A percentile compares a stretch with the other conserved stretches of the same genome.
Conservation (phyloP, 345 rosid genomes). For the Brassica incana region DNA sequence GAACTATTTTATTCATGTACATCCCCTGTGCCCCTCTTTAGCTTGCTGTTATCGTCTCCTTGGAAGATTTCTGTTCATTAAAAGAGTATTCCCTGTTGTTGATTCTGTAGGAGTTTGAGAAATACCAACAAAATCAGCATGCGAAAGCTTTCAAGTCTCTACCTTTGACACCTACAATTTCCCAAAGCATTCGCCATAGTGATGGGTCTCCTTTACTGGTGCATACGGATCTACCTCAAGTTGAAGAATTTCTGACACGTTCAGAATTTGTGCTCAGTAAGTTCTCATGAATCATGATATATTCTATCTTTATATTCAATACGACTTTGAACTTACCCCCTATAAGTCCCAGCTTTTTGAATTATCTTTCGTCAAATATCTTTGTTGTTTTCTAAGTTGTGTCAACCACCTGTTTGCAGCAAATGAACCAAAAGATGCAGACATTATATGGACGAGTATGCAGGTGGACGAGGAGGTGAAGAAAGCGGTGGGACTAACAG, state of each 20-base stretch:
- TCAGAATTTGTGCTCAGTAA: conserved; percentile 82
- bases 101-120: conserved; percentile 65
- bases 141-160: conserved; percentile 40
- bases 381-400: conserved; percentile 19
- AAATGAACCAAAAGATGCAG: conserved; percentile 73
- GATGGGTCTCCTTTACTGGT: conserved; percentile 61
- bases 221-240: conserved; percentile 88
- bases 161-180: conserved; percentile 40
- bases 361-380: background rate
- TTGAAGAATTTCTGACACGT: conserved; percentile 77
- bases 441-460: conserved; percentile 87
- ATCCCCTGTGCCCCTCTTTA: background rate
- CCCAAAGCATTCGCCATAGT: conserved; percentile 40
- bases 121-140: conserved; percentile 50
- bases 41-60: background rate
- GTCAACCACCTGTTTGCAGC: conserved; percentile 46
- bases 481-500: conserved; percentile 72
- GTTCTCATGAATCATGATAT: conserved; percentile 9
- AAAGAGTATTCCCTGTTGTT: conserved; percentile 24
- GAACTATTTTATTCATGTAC: conserved; percentile 72
- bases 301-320: background rate
- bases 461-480: conserved; percentile 85
- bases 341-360: background rate
- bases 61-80: conserved; percentile 15
- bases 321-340: conserved; percentile 1